phyloP scores from a whole-genome alignment of 2,329 filamentous ascomycete genomes.

The Xylaria sp. region DNA sequence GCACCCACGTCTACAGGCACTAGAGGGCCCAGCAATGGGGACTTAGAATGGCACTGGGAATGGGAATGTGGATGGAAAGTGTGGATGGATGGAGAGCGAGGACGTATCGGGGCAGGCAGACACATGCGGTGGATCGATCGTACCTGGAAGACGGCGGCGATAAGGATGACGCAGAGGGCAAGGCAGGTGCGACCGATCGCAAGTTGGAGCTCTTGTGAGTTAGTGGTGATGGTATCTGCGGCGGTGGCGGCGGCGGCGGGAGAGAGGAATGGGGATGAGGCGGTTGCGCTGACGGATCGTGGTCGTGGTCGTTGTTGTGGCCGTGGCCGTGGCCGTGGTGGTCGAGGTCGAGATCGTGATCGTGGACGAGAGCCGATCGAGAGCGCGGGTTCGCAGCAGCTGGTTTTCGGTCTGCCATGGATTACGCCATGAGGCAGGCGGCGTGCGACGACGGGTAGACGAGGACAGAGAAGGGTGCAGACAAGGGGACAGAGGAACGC shows the following conservation, averaged over 20 bases:
- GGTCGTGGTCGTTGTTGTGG: slow-evolving; percentile 35
- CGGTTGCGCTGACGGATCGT: slow-evolving; percentile 63
- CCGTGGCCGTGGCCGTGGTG: background rate
- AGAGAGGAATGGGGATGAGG: slow-evolving; percentile 42
- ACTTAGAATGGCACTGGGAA: background rate
- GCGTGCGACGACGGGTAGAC: slow-evolving; percentile 36
- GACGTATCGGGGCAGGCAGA: slow-evolving; percentile 20
- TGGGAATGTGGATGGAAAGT: background rate
- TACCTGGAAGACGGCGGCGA: slow-evolving; percentile 46
- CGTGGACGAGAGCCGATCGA: slow-evolving; percentile 66
- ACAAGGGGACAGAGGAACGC: background rate
- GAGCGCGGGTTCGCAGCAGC: slow-evolving; percentile 58
- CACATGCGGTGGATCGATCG: slow-evolving; percentile 37
- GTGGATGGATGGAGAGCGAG: background rate
- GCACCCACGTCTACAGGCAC: slow-evolving; percentile 14
- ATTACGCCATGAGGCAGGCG: slow-evolving; percentile 71
- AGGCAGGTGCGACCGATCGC: slow-evolving; percentile 43
- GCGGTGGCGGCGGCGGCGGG: slow-evolving; percentile 10
- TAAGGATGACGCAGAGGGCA: slow-evolving; percentile 39
- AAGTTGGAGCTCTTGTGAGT: slow-evolving; percentile 26
- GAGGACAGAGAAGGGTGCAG: too few species aligned
- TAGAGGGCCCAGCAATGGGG: background rate
- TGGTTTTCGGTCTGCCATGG: slow-evolving; percentile 72
- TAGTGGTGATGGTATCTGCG: slow-evolving; percentile 20
- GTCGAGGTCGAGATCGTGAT: slow-evolving; percentile 42